Evolutionary conservation across 768 basidiomycete genomes (phyloP).

Genomic region (Lyophyllum atratum): DNA sequence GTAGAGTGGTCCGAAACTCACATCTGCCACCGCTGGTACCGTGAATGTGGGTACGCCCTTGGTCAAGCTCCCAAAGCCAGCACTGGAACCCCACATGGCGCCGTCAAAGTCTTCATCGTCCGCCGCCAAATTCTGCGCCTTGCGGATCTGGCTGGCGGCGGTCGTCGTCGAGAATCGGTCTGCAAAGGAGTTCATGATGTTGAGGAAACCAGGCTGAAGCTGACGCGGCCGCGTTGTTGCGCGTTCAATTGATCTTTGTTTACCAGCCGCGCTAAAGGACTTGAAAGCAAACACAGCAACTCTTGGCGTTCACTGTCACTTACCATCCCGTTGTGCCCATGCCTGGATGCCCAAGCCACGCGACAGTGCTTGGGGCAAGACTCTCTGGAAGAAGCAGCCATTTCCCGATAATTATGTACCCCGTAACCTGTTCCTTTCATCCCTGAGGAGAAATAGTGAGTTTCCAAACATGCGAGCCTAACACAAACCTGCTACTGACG

Average conservation of each 20-base stretch:
- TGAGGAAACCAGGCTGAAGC: constrained; percentile 24
- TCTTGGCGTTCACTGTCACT: not conserved
- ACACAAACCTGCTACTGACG: constrained; percentile 10
- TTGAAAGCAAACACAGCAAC: constrained; percentile 7
- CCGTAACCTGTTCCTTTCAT: constrained; percentile 68
- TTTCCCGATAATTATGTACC: constrained; percentile 90
- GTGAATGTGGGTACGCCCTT: constrained; percentile 73
- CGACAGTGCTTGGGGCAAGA: constrained; percentile 56
- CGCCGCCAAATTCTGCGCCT: constrained; percentile 46
- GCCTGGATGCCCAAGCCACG: constrained; percentile 17
- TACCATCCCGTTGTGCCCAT: constrained; percentile 7
- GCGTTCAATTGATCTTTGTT: constrained; percentile 36
- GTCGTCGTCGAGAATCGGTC: constrained; percentile 65
- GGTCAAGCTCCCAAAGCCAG: constrained; percentile 76
- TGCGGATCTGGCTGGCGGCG: constrained; percentile 48
- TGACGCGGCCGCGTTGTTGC: constrained; percentile 50
- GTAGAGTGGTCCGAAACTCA: constrained; percentile 39
- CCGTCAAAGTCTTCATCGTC: constrained; percentile 70
- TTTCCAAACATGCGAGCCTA: constrained; percentile 17
- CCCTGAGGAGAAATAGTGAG: constrained; percentile 79
- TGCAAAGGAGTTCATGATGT: constrained; percentile 72
- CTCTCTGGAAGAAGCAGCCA: constrained; percentile 76
- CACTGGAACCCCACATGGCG: constrained; percentile 79
- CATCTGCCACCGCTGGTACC: constrained; percentile 75
- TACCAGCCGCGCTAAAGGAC: constrained; percentile 18